phyloP scores from a whole-genome alignment of 2,329 filamentous ascomycete species.

The Sarocladiaceae sp. region DNA sequence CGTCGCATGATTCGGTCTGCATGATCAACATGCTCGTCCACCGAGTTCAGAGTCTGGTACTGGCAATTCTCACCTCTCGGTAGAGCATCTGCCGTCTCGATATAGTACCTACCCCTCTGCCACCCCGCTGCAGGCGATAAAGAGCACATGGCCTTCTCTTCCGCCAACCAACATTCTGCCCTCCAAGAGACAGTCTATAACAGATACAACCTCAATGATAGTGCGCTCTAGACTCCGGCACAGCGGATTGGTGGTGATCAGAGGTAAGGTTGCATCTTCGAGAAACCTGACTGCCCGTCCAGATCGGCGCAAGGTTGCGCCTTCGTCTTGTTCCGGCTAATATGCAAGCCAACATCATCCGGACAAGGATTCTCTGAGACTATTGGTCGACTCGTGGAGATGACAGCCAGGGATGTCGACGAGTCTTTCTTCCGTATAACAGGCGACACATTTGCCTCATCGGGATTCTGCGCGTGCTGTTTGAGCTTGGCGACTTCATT shows the following conservation, averaged over 20 bases:
- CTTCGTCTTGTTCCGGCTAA: not conserved
- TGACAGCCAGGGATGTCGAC: too few species aligned
- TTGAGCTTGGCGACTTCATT: too few species aligned
- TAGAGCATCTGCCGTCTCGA: conserved; percentile 7
- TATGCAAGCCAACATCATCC: not conserved
- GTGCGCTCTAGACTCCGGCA: too few species aligned
- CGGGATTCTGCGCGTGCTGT: too few species aligned
- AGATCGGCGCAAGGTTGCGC: conserved; percentile 6
- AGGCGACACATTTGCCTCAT: too few species aligned
- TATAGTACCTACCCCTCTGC: conserved; percentile 5
- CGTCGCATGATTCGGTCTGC: not conserved
- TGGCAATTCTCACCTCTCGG: not conserved
- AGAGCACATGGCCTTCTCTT: not conserved
- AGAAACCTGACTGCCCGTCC: not conserved
- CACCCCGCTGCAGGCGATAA: not conserved
- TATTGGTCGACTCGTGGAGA: too few species aligned
- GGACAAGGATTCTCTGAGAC: too few species aligned
- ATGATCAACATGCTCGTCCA: not conserved
- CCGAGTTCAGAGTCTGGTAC: not conserved
- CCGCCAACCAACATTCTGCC: too few species aligned
- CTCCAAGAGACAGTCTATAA: too few species aligned
- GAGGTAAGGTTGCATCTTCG: not conserved
- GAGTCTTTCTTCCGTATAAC: too few species aligned
- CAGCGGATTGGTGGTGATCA: too few species aligned
- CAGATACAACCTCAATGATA: too few species aligned